phyloP scores from a whole-genome alignment of 2,329 filamentous ascomycete genomes.

The Cadophora malorum region DNA sequence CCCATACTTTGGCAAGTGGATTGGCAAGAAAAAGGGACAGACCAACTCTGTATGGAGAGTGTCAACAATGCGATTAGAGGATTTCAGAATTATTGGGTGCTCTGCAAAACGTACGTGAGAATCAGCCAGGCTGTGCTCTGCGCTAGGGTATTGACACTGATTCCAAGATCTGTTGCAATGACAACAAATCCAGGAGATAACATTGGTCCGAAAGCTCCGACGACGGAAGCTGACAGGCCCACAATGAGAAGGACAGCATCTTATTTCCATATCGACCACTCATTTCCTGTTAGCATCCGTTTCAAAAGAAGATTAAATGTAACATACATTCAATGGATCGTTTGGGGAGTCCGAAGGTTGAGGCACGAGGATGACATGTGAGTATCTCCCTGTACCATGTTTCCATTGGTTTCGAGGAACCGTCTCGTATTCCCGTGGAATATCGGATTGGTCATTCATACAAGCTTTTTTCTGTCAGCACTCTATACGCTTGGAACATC shows the following conservation, averaged over 20 bases:
- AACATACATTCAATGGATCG: neutral
- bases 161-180: neutral
- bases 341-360: neutral
- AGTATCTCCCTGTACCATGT: constrained; percentile 34
- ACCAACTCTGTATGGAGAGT: neutral
- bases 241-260: neutral
- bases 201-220: neutral
- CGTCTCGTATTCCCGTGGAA: constrained; percentile 53
- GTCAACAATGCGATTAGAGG: neutral
- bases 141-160: neutral
- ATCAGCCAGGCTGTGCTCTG: neutral
- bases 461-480: constrained; percentile 47
- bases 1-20: neutral
- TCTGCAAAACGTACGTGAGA: neutral
- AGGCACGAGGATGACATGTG: constrained; percentile 32
- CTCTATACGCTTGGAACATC: neutral
- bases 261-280: neutral
- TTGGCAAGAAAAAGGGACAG: neutral
- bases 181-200: neutral
- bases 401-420: constrained; percentile 49
- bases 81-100: neutral
- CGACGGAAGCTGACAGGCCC: neutral
- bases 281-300: neutral
- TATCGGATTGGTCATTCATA: constrained; percentile 53
- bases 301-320: neutral